These are phyloP conservation scores for Calonectria ilicicola DNA, from an alignment of 2,329 filamentous ascomycete genomes.

Conservation along the genomic window DNA sequence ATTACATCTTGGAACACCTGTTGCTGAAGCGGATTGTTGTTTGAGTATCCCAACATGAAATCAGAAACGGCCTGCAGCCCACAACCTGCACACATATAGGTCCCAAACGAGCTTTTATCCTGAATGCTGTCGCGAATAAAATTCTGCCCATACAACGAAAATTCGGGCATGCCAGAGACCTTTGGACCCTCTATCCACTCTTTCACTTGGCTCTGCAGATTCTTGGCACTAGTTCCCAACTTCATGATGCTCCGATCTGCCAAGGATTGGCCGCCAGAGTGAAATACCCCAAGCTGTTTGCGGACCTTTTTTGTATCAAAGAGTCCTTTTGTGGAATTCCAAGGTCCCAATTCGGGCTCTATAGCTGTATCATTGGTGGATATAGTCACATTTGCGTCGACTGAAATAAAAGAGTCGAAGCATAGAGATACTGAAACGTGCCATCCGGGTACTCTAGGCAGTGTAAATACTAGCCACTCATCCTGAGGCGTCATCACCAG, in stretches of 20 bases:
- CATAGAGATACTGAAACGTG: constrained; percentile 10
- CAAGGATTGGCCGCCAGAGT: not conserved
- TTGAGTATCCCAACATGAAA: not conserved
- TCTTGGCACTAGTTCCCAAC: not conserved
- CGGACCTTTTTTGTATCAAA: not conserved
- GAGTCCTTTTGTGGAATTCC: not conserved
- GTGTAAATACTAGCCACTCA: constrained; percentile 9
- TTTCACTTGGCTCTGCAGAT: not conserved
- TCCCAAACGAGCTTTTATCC: not conserved
- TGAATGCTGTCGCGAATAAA: constrained; percentile 3
- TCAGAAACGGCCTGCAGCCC: not conserved
- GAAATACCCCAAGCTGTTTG: not conserved
- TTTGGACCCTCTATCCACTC: constrained; percentile 2
- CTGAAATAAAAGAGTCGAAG: constrained; percentile 12
- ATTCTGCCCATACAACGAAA: constrained; percentile 1
- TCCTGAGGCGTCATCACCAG: not conserved
- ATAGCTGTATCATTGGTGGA: not conserved
- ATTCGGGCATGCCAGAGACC: not conserved
- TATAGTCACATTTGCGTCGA: constrained; percentile 1
- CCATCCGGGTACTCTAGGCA: not conserved
- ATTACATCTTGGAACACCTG: constrained; percentile 12
- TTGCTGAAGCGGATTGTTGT: constrained; percentile 1
- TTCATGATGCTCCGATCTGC: not conserved
- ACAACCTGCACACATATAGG: constrained; percentile 1
- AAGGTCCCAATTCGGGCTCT: not conserved